Percentiles rank a stretch among this genome's conserved stretches.
Conservation (phyloP, 148 eudicot genomes). For the Cornus suecica region DNA sequence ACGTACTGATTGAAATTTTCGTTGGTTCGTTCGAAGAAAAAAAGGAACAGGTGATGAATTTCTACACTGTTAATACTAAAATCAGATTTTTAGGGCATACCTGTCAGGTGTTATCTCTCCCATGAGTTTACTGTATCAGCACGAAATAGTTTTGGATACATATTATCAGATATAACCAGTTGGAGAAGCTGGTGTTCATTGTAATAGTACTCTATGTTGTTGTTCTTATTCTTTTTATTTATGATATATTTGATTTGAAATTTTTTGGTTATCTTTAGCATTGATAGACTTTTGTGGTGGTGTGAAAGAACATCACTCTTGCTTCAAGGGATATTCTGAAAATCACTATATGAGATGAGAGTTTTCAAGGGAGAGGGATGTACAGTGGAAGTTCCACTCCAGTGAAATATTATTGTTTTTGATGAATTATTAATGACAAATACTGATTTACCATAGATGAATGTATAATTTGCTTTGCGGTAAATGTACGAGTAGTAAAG, state of each 20-base stretch:
- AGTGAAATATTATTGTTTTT: too few relatives aligned
- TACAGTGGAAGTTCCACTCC: too few relatives aligned
- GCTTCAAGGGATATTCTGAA: too few relatives aligned
- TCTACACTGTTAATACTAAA: not conserved
- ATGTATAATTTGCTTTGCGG: too few relatives aligned
- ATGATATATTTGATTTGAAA: not conserved
- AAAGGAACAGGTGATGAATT: not conserved
- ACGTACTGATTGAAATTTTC: not conserved
- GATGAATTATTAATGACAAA: too few relatives aligned
- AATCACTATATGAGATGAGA: too few relatives aligned
- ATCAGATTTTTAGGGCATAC: not conserved
- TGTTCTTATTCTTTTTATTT: too few relatives aligned
- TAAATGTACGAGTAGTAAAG: too few relatives aligned
- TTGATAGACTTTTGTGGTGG: not conserved
- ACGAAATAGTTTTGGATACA: not conserved
- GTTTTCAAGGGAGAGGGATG: too few relatives aligned
- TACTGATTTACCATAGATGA: too few relatives aligned
- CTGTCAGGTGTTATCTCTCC: not conserved
- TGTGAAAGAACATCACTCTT: not conserved
- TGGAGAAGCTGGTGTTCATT: not conserved
- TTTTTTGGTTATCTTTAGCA: not conserved
- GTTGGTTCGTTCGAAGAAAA: not conserved
- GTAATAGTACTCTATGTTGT: not conserved
- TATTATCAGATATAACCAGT: not conserved
- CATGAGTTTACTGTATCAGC: not conserved